Base-by-base conservation (phyloP, 2,329 filamentous ascomycete genomes). In the Akanthomyces dipterigenus region DNA sequence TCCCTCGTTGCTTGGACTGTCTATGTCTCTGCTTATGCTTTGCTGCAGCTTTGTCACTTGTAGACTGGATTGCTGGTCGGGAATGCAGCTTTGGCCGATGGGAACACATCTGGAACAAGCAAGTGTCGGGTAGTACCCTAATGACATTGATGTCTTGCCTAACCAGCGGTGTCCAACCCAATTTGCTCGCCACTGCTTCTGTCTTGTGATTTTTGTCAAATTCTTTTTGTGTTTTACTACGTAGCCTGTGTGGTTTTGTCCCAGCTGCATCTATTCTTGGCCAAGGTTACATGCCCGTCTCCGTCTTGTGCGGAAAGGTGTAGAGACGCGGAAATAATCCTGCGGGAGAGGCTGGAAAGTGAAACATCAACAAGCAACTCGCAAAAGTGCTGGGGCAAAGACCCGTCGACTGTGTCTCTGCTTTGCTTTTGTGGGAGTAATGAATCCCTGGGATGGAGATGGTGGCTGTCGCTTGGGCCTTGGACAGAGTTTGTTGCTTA, bases 141-240 rank as follows among this genome's bases (percentile, higher is more conserved):
- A 45, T 59, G 56, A 43, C 56, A 59, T 59, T 2, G 5, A 51
- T 43, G 46, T 59, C 56, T 51, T 51, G 28, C n/a, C n/a, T n/a
- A n/a, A 45, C 3, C 34, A 34, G 5, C 7, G 14, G 42, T 57
- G 55, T 49, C 28, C 42, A 58, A 34, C 54, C 40, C 31, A 36
- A 48, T 49, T 16, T 49, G 9, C 43, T 40, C 12, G 11, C 24
- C 28, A 14, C 50, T 9, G 26, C 9, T 4, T 57, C 40, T 40
- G 36, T 49, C 49, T 48, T 7, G n/a, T 49, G 22, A 42, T 40
- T 45, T 26, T 58, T 50, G 31, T 22, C 43, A 24, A 22, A 31
- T 49, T 49, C 50, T 58, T 31, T n/a, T n/a, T n/a, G n/a, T n/a
- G 45, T 49, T 42, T 7, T 8, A n/a, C n/a, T n/a, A n/a, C n/a